Evolutionary conservation across 139 green algal genomes (phyloP).

Genomic region (Spirogloea muscicola): DNA sequence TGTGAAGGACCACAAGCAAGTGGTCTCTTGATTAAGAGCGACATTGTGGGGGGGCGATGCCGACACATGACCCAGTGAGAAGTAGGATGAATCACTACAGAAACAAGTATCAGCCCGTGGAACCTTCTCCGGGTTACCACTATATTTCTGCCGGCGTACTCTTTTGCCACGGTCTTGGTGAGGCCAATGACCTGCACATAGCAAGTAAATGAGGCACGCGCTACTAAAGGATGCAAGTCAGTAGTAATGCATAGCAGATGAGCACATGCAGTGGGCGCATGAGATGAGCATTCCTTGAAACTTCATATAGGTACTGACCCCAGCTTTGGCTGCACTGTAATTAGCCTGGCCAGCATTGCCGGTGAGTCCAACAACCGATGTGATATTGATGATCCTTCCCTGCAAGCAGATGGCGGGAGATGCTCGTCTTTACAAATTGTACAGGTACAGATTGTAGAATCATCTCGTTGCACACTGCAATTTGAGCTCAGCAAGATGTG

Average conservation of each 20-base stretch:
- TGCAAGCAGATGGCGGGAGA: no score
- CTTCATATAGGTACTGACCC: conserved; percentile 44
- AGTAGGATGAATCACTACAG: no score
- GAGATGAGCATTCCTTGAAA: background rate
- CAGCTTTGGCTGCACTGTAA: conserved; percentile 54
- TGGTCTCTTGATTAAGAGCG: no score
- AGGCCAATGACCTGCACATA: conserved; percentile 43
- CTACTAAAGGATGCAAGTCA: background rate
- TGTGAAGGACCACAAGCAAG: no score
- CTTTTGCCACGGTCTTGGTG: conserved; percentile 53
- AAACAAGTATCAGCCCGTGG: no score
- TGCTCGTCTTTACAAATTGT: no score
- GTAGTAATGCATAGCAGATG: background rate
- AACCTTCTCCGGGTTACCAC: no score
- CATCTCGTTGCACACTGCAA: no score
- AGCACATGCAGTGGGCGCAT: background rate
- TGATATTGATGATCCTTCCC: conserved; percentile 96
- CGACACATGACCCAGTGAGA: no score
- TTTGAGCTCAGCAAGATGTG: no score
- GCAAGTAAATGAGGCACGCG: conserved; percentile 5
- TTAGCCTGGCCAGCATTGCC: conserved; percentile 87
- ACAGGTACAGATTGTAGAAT: no score
- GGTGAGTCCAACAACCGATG: conserved; percentile 88
- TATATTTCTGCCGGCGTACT: conserved; percentile 55
- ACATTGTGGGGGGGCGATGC: no score